Percentiles rank a stretch among this genome's conserved stretches.
These are phyloP conservation scores for Cicer chorassanicum DNA, from an alignment of 306 rosid genomes.

Conservation along the genomic window DNA sequence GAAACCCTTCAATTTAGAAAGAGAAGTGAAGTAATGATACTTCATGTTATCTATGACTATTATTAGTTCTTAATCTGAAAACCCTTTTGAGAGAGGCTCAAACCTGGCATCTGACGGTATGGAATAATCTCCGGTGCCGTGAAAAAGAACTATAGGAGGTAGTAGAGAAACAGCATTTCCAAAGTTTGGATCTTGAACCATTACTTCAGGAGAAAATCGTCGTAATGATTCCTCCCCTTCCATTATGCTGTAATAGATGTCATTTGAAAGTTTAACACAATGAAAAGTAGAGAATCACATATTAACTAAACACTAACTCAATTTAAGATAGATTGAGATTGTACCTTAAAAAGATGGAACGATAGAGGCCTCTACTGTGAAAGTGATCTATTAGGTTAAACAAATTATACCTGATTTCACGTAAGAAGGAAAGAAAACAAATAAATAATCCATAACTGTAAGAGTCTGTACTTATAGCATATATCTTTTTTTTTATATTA, in stretches of 20 bases:
- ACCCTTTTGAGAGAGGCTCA: conserved; percentile 29
- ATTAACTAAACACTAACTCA: conserved; percentile 22
- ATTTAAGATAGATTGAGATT: conserved; percentile 22
- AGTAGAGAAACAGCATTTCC: conserved; percentile 70
- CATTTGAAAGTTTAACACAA: conserved; percentile 38
- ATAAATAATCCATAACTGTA: conserved; percentile 30
- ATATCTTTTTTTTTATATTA: background rate
- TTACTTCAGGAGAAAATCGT: conserved; percentile 85
- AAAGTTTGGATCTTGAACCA: conserved; percentile 72
- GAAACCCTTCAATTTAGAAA: conserved; percentile 26
- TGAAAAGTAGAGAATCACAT: conserved; percentile 29
- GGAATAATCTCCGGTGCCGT: conserved; percentile 93
- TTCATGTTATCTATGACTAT: background rate
- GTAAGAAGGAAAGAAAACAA: conserved; percentile 38
- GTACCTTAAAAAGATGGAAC: conserved; percentile 78
- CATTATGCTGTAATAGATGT: conserved; percentile 75
- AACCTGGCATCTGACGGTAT: conserved; percentile 91
- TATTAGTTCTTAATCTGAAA: conserved; percentile 36
- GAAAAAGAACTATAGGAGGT: conserved; percentile 73
- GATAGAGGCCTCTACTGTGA: conserved; percentile 83
- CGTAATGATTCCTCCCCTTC: conserved; percentile 87
- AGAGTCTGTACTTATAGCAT: background rate
- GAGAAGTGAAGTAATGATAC: background rate
- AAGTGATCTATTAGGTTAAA: conserved; percentile 71
- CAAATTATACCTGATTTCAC: conserved; percentile 82